A percentile compares a stretch with the other conserved stretches of the same genome.
Evolutionary conservation across 495 filamentous ascomycete species (phyloP).

Genomic region (Letharia lupina): DNA sequence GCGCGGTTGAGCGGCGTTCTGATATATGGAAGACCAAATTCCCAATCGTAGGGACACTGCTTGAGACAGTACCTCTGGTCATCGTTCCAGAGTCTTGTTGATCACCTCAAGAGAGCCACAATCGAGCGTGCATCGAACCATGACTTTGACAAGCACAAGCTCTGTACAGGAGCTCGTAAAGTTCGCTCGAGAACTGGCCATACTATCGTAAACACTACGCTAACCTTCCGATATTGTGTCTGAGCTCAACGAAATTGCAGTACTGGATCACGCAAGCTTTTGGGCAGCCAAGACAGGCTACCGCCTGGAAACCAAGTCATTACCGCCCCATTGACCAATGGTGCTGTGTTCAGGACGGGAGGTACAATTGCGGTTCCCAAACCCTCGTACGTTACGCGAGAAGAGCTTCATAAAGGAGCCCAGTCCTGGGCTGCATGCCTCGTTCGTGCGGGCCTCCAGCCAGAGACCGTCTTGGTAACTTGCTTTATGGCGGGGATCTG

Average conservation of each 20-base stretch:
- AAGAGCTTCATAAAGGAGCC: neutral
- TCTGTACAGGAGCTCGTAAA: neutral
- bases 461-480: constrained; percentile 4
- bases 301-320: constrained; percentile 7
- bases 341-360: constrained; percentile 2
- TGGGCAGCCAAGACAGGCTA: constrained; percentile 1
- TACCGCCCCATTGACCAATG: neutral
- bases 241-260: constrained; percentile 1
- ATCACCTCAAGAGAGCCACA: neutral
- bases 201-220: neutral
- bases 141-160: neutral
- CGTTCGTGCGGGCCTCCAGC: neutral
- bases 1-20: neutral
- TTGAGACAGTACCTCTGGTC: fast-evolving
- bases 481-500: neutral
- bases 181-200: neutral
- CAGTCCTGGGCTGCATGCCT: neutral
- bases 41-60: neutral
- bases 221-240: neutral
- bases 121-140: neutral
- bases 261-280: neutral
- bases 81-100: neutral
- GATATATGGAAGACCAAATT: neutral
- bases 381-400: neutral
- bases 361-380: constrained; percentile 6